phyloP scores from a whole-genome alignment of 1,284 basidiomycete genomes.

The Paramarasmius palmivorus region DNA sequence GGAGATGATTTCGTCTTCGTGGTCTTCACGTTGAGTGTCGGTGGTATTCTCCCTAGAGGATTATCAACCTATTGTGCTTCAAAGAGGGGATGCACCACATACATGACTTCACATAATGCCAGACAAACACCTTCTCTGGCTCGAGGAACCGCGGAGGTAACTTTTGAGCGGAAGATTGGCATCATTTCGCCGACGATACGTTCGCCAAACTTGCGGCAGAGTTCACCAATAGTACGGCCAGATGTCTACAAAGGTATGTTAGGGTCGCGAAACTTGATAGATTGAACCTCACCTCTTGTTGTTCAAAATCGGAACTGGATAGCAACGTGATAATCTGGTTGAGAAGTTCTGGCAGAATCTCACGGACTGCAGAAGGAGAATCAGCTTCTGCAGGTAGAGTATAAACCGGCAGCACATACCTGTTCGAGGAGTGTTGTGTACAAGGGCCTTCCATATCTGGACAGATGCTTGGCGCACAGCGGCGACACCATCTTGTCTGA shows the following conservation, averaged over 20 bases:
- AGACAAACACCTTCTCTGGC: conserved; percentile 90
- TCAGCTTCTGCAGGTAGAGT: not conserved
- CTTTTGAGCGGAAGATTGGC: conserved; percentile 72
- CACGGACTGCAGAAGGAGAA: conserved; percentile 66
- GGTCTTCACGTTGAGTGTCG: conserved; percentile 84
- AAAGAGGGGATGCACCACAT: conserved; percentile 24
- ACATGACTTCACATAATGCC: conserved; percentile 89
- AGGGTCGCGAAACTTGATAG: conserved; percentile 2
- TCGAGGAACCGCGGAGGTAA: conserved; percentile 69
- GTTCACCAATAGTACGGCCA: conserved; percentile 82
- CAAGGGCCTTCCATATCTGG: conserved; percentile 98
- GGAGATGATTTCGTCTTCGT: conserved; percentile 89
- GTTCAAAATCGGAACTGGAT: conserved; percentile 80
- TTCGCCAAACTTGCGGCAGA: conserved; percentile 97
- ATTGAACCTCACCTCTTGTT: conserved; percentile 74
- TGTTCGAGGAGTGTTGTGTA: conserved; percentile 86
- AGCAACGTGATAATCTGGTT: conserved; percentile 75
- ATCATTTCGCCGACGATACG: conserved; percentile 87
- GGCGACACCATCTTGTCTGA: conserved; percentile 91
- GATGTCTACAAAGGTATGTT: conserved; percentile 59
- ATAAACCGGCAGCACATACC: conserved; percentile 41
- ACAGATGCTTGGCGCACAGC: conserved; percentile 91
- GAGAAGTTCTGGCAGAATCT: conserved; percentile 89
- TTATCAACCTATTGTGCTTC: conserved; percentile 6
- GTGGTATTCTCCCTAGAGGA: conserved; percentile 77